These are phyloP conservation scores for Cicer arietinum DNA, from an alignment of 306 rosid genomes.

Conservation along the genomic window DNA sequence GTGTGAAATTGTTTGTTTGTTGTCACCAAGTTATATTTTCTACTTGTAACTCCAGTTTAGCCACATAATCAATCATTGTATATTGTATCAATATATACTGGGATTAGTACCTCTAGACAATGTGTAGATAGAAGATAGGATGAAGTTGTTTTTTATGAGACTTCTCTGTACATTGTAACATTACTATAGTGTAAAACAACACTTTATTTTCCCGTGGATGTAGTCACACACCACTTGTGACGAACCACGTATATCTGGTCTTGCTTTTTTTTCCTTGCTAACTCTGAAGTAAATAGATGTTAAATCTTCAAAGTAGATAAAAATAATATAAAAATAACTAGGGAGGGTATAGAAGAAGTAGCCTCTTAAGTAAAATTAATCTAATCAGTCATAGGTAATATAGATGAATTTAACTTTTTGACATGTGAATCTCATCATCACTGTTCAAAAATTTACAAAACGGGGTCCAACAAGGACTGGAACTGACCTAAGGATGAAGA, in stretches of 20 bases:
- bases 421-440: too few species aligned
- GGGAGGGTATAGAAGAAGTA: too few species aligned
- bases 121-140: background rate
- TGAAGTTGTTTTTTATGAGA: background rate
- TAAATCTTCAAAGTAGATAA: too few species aligned
- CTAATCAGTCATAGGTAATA: too few species aligned
- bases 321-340: too few species aligned
- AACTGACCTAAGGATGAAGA: too few species aligned
- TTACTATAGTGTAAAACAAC: slow-evolving; percentile 5
- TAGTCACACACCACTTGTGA: slow-evolving; percentile 46
- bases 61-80: background rate
- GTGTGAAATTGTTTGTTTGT: background rate
- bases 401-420: too few species aligned
- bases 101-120: background rate
- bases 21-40: background rate
- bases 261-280: background rate
- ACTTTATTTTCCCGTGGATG: slow-evolving; percentile 45
- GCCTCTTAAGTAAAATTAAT: too few species aligned
- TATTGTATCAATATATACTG: too few species aligned
- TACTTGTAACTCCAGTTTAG: background rate
- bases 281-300: too few species aligned
- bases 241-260: slow-evolving; percentile 52
- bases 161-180: slow-evolving; percentile 28
- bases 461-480: too few species aligned
- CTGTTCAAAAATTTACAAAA: too few species aligned